Base-by-base conservation (phyloP, 2,329 filamentous ascomycete species). In the Immersiporthe knoxdaviesiana region DNA sequence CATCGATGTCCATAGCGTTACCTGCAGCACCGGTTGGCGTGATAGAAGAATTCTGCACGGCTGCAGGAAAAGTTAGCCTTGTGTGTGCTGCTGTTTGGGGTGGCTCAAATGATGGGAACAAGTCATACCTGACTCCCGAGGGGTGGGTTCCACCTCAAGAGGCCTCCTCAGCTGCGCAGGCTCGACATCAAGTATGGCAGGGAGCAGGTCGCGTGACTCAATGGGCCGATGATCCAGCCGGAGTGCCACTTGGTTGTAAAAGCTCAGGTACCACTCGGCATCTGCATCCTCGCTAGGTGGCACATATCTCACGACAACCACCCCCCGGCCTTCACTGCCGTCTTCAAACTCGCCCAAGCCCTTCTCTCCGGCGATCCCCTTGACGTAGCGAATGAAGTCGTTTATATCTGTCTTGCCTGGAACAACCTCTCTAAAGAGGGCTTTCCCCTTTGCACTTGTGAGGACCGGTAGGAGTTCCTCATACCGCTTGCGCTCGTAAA, bases 161-260 rank as follows among this genome's bases (percentile, higher is more conserved):
- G 90, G 86, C 50, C 89, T 87, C 69, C 92, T 89, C 27, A 98
- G 83, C 58, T 87, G 85, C 70, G 86, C 88, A 8, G 93, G 88
- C 79, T 98, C 91, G 64, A 91, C 91, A n/a, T 84, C 89, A 37
- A 98, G 81, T 60, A 99, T 96, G 1, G 92, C 92, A 78, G 97
- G 93, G 2, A 99, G 84, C 72, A 99, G 97, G 74, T 97, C 94
- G 69, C 91, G 94, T 76, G 97, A 94, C 74, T 95, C 90, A 66
- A 97, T 90, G 2, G 94, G 90, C 4, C 93, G 88, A 77, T 97
- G 94, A 71, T 94, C 91, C 16, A 97, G 85, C 60, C 88, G 84
- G 27, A 90, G 78, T 2, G 94, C 92, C 21, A 97, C 87, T 10
- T 89, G 81, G 6, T 85, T 90, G 72, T 90, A 86, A 73, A 97